Base-by-base conservation (phyloP, 768 basidiomycete species). In the Lactarius trivialis region DNA sequence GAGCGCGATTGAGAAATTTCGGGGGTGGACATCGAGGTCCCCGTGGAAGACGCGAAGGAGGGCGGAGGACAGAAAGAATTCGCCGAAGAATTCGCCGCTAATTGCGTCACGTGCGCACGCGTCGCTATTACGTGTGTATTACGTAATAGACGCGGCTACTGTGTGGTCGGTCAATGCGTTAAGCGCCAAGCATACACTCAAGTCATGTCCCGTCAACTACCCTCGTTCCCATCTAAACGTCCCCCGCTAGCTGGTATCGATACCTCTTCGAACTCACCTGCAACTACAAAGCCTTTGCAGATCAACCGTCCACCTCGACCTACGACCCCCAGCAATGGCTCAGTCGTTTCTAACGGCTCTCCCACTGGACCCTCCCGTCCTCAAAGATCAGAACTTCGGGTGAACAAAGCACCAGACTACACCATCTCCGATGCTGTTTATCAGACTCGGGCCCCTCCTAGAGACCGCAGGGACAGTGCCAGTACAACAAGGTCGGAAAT, bases 351-450 rank as follows among this genome's bases (percentile, higher is more conserved):
- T 41, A 56, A 49, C 15, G 55, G 61, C 37, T 67, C 67, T 32
- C 61, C 67, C 24, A 55, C 51, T 41, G 67, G 65, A 26, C 67
- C 61, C 11, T 66, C 67, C 41, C 65, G 67, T 49, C 67, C 67
- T 30, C 65, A 67, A 49, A 58, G 67, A 30, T 67, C 67, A 9
- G 65, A 66, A 17, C 56, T 60, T 50, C 56, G 67, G 41, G 51
- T 1, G 24, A 66, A 55, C n/a, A 62, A 24, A 28, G 55, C 53
- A 6, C 55, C 65, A 50, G 67, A 66, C 15, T 60, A 58, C 33
- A 39, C 57, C 33, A 11, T 24, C 9, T 37, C 39, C 21, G 58
- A 65, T 21, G 33, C 56, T 14, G 28, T 52, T 32, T 4, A 26
- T 21, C 56, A 36, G 24, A 49, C 37, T 14, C 55, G 41, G 8